Conservation (phyloP, 2,329 filamentous ascomycete species). For the Xylariaceae sp. region DNA sequence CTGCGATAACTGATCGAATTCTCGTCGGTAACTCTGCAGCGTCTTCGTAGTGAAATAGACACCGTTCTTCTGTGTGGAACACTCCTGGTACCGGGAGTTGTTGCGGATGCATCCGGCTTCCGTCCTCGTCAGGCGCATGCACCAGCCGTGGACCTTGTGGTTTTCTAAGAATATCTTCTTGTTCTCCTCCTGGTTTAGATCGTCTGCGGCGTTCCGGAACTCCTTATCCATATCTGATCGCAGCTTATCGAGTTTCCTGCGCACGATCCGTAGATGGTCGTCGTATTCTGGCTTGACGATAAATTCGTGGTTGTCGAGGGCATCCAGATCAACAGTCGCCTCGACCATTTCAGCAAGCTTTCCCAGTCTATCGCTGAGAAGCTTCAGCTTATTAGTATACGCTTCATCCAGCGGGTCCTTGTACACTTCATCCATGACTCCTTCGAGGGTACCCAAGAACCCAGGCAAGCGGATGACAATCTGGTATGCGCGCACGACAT, state of each 20-base stretch:
- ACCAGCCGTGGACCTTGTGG: slow-evolving; percentile 93
- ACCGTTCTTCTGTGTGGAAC: slow-evolving; percentile 97
- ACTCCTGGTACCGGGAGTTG: slow-evolving; percentile 85
- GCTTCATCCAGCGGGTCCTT: slow-evolving; percentile 78
- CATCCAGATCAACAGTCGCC: slow-evolving; percentile 92
- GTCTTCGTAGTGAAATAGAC: slow-evolving; percentile 93
- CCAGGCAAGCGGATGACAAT: slow-evolving; percentile 87
- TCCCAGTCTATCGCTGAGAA: slow-evolving; percentile 70
- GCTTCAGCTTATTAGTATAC: slow-evolving; percentile 78
- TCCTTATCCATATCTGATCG: slow-evolving; percentile 78
- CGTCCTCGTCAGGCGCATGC: slow-evolving; percentile 84
- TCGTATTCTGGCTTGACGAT: slow-evolving; percentile 99
- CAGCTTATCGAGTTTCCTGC: slow-evolving; percentile 82
- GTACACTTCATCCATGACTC: slow-evolving; percentile 92
- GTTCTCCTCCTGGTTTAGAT: slow-evolving; percentile 86
- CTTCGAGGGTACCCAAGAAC: slow-evolving; percentile 82
- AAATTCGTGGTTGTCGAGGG: slow-evolving; percentile 94
- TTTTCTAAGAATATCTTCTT: slow-evolving; percentile 99
- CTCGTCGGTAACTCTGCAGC: slow-evolving; percentile 73
- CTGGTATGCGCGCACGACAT: slow-evolving; percentile 93
- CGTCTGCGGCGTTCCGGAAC: slow-evolving; percentile 67
- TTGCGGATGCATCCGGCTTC: slow-evolving; percentile 93
- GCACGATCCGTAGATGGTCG: slow-evolving; percentile 78
- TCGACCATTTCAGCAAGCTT: slow-evolving; percentile 98
- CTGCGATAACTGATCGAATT: slow-evolving; percentile 88